Evolutionary conservation across 208 protist genomes (phyloP).

Genomic region (Trypanosoma cruzi): DNA sequence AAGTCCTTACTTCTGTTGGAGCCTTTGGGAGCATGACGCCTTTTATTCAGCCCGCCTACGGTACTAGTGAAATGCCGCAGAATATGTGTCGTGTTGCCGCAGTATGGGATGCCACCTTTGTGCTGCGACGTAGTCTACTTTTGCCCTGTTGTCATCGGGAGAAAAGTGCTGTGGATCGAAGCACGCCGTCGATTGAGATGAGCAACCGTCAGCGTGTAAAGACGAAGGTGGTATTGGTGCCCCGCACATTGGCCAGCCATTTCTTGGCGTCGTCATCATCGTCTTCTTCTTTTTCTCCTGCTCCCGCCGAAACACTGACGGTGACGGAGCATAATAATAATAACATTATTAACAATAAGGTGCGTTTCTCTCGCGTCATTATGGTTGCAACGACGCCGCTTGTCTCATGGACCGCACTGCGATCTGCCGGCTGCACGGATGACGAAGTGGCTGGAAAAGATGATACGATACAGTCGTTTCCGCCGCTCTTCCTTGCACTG

Average conservation of each 20-base stretch:
- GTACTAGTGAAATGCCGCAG: slow-evolving; percentile 82
- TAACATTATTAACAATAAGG: slow-evolving; percentile 2
- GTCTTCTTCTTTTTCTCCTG: not conserved
- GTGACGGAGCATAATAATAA: not conserved
- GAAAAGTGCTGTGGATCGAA: slow-evolving; percentile 24
- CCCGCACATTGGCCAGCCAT: slow-evolving; percentile 22
- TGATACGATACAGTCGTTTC: slow-evolving; percentile 24
- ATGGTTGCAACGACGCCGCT: slow-evolving; percentile 45
- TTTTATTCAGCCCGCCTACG: slow-evolving; percentile 83
- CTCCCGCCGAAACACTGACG: not conserved
- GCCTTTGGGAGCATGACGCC: slow-evolving; percentile 69
- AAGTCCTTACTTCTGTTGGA: slow-evolving; percentile 79
- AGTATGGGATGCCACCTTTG: slow-evolving; percentile 82
- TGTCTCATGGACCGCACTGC: slow-evolving; percentile 38
- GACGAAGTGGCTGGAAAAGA: not conserved
- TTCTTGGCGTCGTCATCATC: not conserved
- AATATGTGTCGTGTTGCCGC: slow-evolving; percentile 85
- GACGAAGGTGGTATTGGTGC: slow-evolving; percentile 57
- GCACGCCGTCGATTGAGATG: slow-evolving; percentile 54
- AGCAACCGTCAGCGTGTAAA: slow-evolving; percentile 83
- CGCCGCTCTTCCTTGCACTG: slow-evolving; percentile 49
- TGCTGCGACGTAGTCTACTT: slow-evolving; percentile 69
- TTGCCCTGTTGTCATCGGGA: not conserved
- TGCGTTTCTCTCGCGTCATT: slow-evolving; percentile 55
- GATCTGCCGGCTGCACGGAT: slow-evolving; percentile 10